Percentiles rank a stretch among this genome's conserved stretches.
Conservation (phyloP, 2,329 filamentous ascomycete genomes). For the Tolypocladium sp. region DNA sequence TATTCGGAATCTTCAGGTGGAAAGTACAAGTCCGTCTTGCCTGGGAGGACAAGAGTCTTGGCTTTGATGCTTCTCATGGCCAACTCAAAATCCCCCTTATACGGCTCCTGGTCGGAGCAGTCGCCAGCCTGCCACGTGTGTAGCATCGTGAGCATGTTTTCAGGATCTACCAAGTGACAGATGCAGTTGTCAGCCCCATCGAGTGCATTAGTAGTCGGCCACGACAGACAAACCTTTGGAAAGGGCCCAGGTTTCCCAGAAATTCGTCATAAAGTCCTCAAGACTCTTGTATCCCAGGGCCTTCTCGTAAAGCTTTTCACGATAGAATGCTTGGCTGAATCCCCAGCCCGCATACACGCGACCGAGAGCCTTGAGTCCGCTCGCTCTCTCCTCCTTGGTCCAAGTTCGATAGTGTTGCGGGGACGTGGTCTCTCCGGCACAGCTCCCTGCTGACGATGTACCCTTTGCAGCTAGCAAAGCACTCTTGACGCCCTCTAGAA, state of each 20-base stretch:
- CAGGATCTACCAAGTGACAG: conserved; percentile 42
- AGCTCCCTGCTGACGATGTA: conserved; percentile 40
- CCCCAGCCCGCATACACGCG: conserved; percentile 76
- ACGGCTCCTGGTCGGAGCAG: conserved; percentile 58
- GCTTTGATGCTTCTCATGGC: conserved; percentile 64
- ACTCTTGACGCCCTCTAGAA: conserved; percentile 42
- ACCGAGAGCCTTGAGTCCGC: conserved; percentile 57
- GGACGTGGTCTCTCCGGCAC: conserved; percentile 16
- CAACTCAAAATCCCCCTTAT: conserved; percentile 55
- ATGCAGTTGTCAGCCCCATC: conserved; percentile 8
- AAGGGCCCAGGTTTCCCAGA: conserved; percentile 69
- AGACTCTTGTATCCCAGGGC: conserved; percentile 56
- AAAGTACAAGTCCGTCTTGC: conserved; percentile 72
- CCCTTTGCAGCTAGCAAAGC: conserved; percentile 33
- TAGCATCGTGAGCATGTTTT: conserved; percentile 67
- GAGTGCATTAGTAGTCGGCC: not conserved
- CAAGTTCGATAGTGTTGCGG: conserved; percentile 12
- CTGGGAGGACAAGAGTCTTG: conserved; percentile 60
- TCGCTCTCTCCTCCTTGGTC: conserved; percentile 30
- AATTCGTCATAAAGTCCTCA: conserved; percentile 64
- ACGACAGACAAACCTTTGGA: conserved; percentile 35
- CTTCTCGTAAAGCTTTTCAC: conserved; percentile 58
- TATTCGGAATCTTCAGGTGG: conserved; percentile 71
- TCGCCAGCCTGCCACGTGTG: conserved; percentile 73
- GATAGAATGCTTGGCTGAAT: conserved; percentile 71